phyloP scores from a whole-genome alignment of 129 eudicot genomes.

The Flaveria bidentis region DNA sequence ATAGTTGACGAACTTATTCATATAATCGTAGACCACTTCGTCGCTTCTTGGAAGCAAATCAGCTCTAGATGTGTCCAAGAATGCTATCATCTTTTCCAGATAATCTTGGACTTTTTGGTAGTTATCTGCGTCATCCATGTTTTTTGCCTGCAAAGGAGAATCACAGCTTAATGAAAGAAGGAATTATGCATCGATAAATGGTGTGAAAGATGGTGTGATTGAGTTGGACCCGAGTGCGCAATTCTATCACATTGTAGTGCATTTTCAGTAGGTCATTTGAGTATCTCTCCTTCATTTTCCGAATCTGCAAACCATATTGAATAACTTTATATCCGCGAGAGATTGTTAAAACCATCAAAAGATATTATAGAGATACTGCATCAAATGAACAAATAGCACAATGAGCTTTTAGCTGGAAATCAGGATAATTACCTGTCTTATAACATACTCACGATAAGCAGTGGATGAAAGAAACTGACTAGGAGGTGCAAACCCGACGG shows the following conservation, averaged over 20 bases:
- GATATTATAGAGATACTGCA: neutral
- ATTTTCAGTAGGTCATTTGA: slow-evolving; percentile 2
- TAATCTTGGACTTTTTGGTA: neutral
- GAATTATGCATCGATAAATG: neutral
- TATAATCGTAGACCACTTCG: neutral
- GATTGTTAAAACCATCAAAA: neutral
- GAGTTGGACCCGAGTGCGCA: slow-evolving; percentile 26
- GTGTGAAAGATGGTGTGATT: slow-evolving; percentile 9
- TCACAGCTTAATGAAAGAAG: slow-evolving; percentile 10
- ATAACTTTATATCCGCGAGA: neutral
- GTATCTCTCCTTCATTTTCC: slow-evolving; percentile 4
- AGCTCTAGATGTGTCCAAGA: slow-evolving; percentile 17
- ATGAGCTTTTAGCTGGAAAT: slow-evolving; percentile 1
- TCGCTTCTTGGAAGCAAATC: neutral
- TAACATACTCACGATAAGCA: slow-evolving; percentile 24
- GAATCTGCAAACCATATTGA: slow-evolving; percentile 32
- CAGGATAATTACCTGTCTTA: slow-evolving; percentile 32
- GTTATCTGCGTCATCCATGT: neutral
- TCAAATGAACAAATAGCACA: slow-evolving; percentile 1
- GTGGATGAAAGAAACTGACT: neutral
- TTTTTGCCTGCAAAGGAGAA: slow-evolving; percentile 29
- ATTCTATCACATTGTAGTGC: neutral
- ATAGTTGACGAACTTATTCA: slow-evolving; percentile 18
- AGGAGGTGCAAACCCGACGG: slow-evolving; percentile 13
- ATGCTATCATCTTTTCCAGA: slow-evolving; percentile 26